Evolutionary conservation across 2,329 filamentous ascomycete genomes (phyloP).

Genomic region (Calonectria hawksworthii): DNA sequence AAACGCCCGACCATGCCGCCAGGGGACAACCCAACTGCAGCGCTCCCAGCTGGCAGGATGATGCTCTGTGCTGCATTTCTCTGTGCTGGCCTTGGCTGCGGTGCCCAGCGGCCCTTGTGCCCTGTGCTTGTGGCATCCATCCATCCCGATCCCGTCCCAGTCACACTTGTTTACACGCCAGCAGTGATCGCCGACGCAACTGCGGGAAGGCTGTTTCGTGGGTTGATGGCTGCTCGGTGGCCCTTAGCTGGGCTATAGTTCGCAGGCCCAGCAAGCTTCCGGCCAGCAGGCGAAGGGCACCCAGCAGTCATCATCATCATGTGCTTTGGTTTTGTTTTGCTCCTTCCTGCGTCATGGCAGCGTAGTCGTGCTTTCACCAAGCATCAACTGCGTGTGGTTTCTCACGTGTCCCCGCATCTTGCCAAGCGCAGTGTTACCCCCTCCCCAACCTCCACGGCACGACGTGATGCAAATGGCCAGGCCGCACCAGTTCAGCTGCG

Average conservation of each 20-base stretch:
- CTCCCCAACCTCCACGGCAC: conserved; percentile 45
- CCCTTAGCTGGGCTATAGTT: background rate
- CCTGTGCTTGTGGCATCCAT: conserved; percentile 12
- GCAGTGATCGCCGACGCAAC: conserved; percentile 19
- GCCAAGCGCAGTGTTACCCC: conserved; percentile 20
- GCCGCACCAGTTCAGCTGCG: conserved; percentile 32
- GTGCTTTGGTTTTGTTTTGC: conserved; percentile 20
- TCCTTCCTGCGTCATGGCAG: conserved; percentile 41
- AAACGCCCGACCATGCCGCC: conserved; percentile 33
- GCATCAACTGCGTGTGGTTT: conserved; percentile 41
- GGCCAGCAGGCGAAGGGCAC: background rate
- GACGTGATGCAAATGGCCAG: conserved; percentile 41
- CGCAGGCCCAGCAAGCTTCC: background rate
- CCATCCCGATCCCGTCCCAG: conserved; percentile 25
- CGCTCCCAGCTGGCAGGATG: conserved; percentile 31
- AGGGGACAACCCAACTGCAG: conserved; percentile 26
- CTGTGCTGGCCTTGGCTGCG: background rate
- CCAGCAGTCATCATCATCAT: conserved; percentile 18
- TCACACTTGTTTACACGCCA: conserved; percentile 17
- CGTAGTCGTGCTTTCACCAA: conserved; percentile 32
- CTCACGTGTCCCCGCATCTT: conserved; percentile 49
- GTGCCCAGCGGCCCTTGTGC: background rate
- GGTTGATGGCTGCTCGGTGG: background rate
- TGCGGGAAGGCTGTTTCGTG: conserved; percentile 17
- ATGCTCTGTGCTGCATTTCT: conserved; percentile 4